Base-by-base conservation (phyloP, 805 yeast species). In the Wilhelminamyces savonicus region DNA sequence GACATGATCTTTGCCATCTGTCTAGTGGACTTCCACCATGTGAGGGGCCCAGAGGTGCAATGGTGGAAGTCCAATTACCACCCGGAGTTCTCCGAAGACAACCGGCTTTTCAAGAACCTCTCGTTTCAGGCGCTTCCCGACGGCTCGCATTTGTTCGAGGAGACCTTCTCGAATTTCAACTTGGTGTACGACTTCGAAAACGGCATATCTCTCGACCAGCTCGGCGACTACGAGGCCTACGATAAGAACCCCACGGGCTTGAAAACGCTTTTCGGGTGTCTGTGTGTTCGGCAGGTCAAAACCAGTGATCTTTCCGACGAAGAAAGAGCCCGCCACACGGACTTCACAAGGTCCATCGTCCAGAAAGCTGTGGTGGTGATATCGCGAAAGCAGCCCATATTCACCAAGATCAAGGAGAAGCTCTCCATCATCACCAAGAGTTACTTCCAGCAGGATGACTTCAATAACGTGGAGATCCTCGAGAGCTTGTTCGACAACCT, bases 111-210 rank as follows among this genome's bases (percentile, higher is more conserved):
- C 88, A 87, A 92, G 8, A 77, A 80, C 46, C 57, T 92, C 24
- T 94, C 98, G 3, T 92, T 92, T 49, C 97, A 88, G 51, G 94
- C 96, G 2, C 61, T 92, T 14, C 97, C 98, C 0, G 98, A 92
- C 56, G 97, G 97, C 4, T 80, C 94, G 2, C 98, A 92, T 53
- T 69, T 88, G 14, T 90, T 79, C 50, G 94, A 87, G 50, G 97
- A 92, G 54, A 87, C 95, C 1, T 86, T 88, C 48, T 80, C 95
- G 15, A 85, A 85, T 50, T 90, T 90, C 58, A 88, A 95, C 15
- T 60, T 90, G 25, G 69, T 82, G 5, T 83, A 76, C 48, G 86
- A 86, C 50, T 76, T 74, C 30, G 56, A 61, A 16, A 56, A 55
- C 18, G 56, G 63, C 13, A 44, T 44, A 16, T 63, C 75, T 9